Base-by-base conservation (phyloP, 2,329 filamentous ascomycete genomes). In the Aspergillus sp. region DNA sequence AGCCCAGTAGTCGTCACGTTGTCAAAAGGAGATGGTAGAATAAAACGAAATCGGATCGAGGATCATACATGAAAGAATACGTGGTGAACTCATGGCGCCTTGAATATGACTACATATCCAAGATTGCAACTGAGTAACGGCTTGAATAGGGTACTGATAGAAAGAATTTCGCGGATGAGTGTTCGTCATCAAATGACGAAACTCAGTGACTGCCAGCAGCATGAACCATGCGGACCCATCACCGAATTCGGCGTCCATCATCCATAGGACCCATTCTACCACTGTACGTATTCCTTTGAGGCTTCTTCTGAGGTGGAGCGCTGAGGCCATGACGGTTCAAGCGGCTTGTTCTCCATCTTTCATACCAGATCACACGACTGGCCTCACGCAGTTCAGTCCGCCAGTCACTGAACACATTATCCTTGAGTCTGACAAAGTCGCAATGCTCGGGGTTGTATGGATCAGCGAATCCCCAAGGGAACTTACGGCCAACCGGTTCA, bases 401-500 rank as follows among this genome's bases (percentile, higher is more conserved):
- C 93, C 93, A 98, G 61, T 97, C 91, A 52, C 76, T 83, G 66
- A 98, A 98, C 29, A 98, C 87, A 6, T 86, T 84, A 47, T 97
- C 90, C 70, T 93, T 93, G 54, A 98, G 78, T 49, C 85, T 85
- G 44, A 86, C 75, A 66, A 96, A 98, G 68, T 98, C 93, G 70
- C 93, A 98, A 70, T 98, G 93, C 56, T 87, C 81, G 28, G 83
- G 77, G 59, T 97, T 85, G 72, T 93, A 90, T 0, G 93, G 93
- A 61, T 97, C 89, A 5, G 93, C 93, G 56, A 96, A 94, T 6
- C 93, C 93, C 93, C 93, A 98, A 0, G 93, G 88, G 65, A 97
- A 98, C 52, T 85, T 84, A 47, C 93, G 86, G 37, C 93, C 93
- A 47, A 95, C 72, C 2, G 67, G 70, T 33, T 66, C 60, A 43